These are phyloP conservation scores for Pestalotiopsis fici DNA, from an alignment of 2,329 filamentous ascomycete genomes.

Conservation along the genomic window DNA sequence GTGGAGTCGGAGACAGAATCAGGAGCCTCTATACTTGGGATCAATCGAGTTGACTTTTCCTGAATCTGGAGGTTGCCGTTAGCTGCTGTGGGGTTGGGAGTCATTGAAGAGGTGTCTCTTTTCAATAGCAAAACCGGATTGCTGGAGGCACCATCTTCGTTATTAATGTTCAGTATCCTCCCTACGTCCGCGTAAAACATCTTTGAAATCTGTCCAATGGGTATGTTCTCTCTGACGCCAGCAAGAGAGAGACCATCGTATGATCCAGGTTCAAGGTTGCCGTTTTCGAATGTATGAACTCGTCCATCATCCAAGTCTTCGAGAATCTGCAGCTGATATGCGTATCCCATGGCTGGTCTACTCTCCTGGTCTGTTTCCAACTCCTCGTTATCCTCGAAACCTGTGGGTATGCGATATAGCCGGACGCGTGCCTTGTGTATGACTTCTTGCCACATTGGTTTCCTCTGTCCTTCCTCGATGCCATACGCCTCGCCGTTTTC, in stretches of 20 bases:
- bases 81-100: background rate
- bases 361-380: constrained; percentile 8
- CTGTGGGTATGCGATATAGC: constrained; percentile 66
- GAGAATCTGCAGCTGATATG: constrained; percentile 79
- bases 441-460: constrained; percentile 90
- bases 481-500: constrained; percentile 48
- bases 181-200: constrained; percentile 94
- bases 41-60: constrained; percentile 24
- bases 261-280: constrained; percentile 21
- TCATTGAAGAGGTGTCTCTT: constrained; percentile 55
- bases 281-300: constrained; percentile 44
- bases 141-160: constrained; percentile 61
- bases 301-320: constrained; percentile 73
- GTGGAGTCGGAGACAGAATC: constrained; percentile 21
- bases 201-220: constrained; percentile 69
- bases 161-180: constrained; percentile 79
- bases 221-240: constrained; percentile 55
- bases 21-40: constrained; percentile 13
- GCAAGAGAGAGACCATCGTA: constrained; percentile 43
- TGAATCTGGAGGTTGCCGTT: background rate
- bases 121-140: constrained; percentile 76
- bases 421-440: constrained; percentile 90
- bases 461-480: constrained; percentile 56
- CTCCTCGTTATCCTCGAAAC: constrained; percentile 7
- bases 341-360: constrained; percentile 51